Base-by-base conservation (phyloP, 345 rosid genomes). In the Garcia nutans region DNA sequence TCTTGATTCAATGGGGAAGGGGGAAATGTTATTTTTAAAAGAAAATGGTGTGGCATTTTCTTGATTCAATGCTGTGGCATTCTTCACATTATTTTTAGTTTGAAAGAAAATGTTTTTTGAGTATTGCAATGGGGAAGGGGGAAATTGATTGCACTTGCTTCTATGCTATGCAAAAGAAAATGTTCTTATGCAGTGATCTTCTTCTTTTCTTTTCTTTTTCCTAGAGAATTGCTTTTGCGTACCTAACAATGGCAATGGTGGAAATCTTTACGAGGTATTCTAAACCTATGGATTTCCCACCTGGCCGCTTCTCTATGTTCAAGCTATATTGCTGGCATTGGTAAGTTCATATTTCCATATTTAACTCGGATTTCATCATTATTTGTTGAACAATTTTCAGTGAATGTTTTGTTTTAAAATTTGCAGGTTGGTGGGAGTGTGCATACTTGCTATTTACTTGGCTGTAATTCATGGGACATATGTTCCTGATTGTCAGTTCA, bases 211-310 rank as follows among this genome's bases (percentile, higher is more conserved):
- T 65, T 50, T 77, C 64, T 28, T 2, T 2, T 65, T 50, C 76
- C 64, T 79, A 94, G 98, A 92, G 98, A 83, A 94, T 94, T 56
- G 97, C 98, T 70, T 82, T 94, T 56, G 89, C 97, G 64, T 94
- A 94, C 80, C 73, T 92, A 71, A 76, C 89, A 49, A 86, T 90
- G 83, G 84, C 95, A 49, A 60, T 92, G 73, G 78, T 87, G 37
- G 98, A 94, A 76, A 88, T 94, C 74, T 80, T 89, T 50, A 81
- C 86, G 28, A 89, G 84, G 85, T 79, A 77, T 67, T 56, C 62
- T 16, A 81, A 68, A 47, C 68, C 77, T 24, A 83, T 65, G 73
- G 86, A 81, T 81, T 70, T 68, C 3, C 72, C 85, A 65, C 64
- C 80, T 19, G 78, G 86, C 59, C 72, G 42, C 45, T 81, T 89